Evolutionary conservation across 495 filamentous ascomycete species (phyloP).

Genomic region (Friedmanniomyces endolithicus): DNA sequence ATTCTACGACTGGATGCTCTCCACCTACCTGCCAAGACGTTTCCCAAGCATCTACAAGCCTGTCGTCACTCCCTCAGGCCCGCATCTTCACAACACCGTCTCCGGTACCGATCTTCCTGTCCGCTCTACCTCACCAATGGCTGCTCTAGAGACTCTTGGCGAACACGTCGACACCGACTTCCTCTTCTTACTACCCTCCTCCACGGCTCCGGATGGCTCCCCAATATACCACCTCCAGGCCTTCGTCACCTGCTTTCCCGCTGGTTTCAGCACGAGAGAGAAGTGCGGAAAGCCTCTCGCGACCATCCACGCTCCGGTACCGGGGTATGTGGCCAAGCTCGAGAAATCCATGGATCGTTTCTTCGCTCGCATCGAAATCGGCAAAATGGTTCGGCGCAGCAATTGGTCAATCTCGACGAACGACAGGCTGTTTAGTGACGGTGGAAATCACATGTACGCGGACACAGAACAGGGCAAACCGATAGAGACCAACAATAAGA

Average conservation of each 20-base stretch:
- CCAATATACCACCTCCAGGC: constrained; percentile 50
- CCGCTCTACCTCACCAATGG: constrained; percentile 17
- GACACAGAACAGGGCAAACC: constrained; percentile 26
- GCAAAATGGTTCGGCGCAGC: constrained; percentile 41
- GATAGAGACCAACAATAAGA: constrained; percentile 7
- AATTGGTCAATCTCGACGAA: constrained; percentile 59
- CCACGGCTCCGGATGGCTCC: constrained; percentile 27
- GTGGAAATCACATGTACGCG: constrained; percentile 37
- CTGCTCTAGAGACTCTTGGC: constrained; percentile 40
- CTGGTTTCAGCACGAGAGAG: constrained; percentile 51
- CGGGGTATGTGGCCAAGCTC: constrained; percentile 54
- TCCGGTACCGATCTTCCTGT: constrained; percentile 37
- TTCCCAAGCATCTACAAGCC: constrained; percentile 52
- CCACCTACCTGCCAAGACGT: constrained; percentile 50
- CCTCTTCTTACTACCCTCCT: constrained; percentile 53
- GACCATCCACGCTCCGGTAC: constrained; percentile 47
- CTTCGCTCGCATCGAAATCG: constrained; percentile 47
- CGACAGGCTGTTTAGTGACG: constrained; percentile 42
- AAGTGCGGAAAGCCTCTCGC: constrained; percentile 53
- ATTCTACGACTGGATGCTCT: constrained; percentile 51
- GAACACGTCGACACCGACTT: constrained; percentile 62
- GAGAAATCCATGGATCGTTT: constrained; percentile 67
- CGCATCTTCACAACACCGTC: constrained; percentile 29
- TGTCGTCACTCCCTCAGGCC: not conserved
- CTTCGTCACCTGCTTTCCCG: constrained; percentile 59